phyloP scores from a whole-genome alignment of 179 eudicot genomes.

The Sideroxylon spinosum region DNA sequence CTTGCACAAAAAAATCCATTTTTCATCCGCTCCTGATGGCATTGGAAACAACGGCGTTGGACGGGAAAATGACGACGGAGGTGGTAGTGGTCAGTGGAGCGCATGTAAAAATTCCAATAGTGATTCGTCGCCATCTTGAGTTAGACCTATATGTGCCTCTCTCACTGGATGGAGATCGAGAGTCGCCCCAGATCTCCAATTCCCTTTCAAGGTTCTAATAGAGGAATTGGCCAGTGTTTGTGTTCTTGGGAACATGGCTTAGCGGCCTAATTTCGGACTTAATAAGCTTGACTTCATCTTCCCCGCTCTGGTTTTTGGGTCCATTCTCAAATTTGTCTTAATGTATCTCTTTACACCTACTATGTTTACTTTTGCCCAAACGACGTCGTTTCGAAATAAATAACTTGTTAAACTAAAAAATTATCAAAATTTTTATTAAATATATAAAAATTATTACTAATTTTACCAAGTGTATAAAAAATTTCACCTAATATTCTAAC shows the following conservation, averaged over 20 bases:
- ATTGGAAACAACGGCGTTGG: too few relatives aligned
- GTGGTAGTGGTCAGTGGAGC: conserved; percentile 20
- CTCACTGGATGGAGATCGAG: conserved; percentile 69
- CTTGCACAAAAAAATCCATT: too few relatives aligned
- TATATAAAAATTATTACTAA: too few relatives aligned
- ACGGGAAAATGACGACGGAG: too few relatives aligned
- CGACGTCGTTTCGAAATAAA: too few relatives aligned
- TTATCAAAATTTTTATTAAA: too few relatives aligned
- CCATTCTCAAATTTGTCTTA: conserved; percentile 59
- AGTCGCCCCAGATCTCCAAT: conserved; percentile 81
- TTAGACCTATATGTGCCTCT: conserved; percentile 59
- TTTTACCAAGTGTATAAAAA: too few relatives aligned
- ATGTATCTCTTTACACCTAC: conserved; percentile 78
- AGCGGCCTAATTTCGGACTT: conserved; percentile 75
- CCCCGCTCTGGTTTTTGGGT: conserved; percentile 68
- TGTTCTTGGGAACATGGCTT: conserved; percentile 78
- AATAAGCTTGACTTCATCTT: conserved; percentile 81
- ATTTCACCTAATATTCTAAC: too few relatives aligned
- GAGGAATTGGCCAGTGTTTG: conserved; percentile 75
- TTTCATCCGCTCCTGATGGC: too few relatives aligned
- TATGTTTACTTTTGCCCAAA: conserved; percentile 26
- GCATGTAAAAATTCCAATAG: conserved; percentile 30
- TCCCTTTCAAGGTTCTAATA: conserved; percentile 78
- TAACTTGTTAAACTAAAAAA: too few relatives aligned
- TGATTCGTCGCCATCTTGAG: conserved; percentile 26